phyloP scores from a whole-genome alignment of 352 stramenopile genomes.

The Elongisporangium anandrum region DNA sequence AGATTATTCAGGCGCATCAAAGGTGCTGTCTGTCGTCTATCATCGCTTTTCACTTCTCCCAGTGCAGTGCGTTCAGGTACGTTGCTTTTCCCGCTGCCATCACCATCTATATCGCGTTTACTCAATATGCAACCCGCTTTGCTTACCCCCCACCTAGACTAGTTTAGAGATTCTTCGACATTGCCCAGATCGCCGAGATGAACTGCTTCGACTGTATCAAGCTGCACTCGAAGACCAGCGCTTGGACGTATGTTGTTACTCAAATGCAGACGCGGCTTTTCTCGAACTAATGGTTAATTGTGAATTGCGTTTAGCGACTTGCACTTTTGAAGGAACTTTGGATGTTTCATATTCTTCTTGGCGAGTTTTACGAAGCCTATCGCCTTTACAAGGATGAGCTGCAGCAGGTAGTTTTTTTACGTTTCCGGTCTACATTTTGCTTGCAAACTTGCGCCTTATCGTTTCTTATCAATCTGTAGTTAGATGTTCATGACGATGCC shows the following conservation, averaged over 20 bases:
- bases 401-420: conserved; percentile 43
- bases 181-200: conserved; percentile 39
- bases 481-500: conserved; percentile 49
- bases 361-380: conserved; percentile 80
- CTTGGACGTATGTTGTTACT: conserved; percentile 38
- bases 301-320: conserved; percentile 12
- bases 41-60: conserved; percentile 56
- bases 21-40: conserved; percentile 66
- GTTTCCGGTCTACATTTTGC: neutral
- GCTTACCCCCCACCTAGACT: conserved; percentile 21
- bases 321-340: conserved; percentile 72
- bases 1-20: conserved; percentile 64
- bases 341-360: conserved; percentile 59
- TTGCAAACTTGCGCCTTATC: neutral
- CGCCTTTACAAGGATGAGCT: conserved; percentile 75
- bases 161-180: conserved; percentile 75
- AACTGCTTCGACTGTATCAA: conserved; percentile 57
- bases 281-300: neutral
- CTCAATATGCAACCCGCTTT: neutral
- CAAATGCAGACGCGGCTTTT: neutral
- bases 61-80: conserved; percentile 60
- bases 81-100: neutral
- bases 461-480: conserved; percentile 11
- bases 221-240: conserved; percentile 28
- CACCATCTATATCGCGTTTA: conserved; percentile 4